phyloP scores from a whole-genome alignment of 176 grass and related monocot species.

The Cocos nucifera region DNA sequence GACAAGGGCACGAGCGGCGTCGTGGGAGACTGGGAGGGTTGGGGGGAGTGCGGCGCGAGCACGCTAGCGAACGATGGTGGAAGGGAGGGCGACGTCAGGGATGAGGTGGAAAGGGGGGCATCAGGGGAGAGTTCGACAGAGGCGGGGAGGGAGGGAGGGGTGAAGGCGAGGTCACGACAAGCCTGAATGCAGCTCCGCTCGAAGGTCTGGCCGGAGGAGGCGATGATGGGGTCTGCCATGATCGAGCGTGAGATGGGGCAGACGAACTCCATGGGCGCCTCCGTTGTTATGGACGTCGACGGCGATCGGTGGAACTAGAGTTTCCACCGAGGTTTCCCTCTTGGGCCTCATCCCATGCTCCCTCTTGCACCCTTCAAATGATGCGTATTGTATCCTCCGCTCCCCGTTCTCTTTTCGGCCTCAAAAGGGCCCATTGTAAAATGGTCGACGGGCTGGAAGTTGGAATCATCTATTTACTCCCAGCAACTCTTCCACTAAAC shows the following conservation, averaged over 20 bases:
- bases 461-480: no score
- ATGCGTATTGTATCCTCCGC: no score
- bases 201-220: conserved; percentile 36
- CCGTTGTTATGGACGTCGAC: no score
- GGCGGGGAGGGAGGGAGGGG: conserved; percentile 21
- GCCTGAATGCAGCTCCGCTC: conserved; percentile 41
- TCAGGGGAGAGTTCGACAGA: conserved; percentile 2
- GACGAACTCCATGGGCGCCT: conserved; percentile 23
- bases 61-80: conserved; percentile 33
- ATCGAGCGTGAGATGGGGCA: conserved; percentile 34
- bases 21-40: conserved; percentile 15
- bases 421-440: no score
- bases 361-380: no score
- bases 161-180: conserved; percentile 26
- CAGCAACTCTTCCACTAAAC: no score
- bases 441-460: no score
- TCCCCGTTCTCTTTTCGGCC: no score
- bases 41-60: conserved; percentile 16
- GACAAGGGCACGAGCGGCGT: conserved; percentile 19
- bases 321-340: no score
- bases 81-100: conserved; percentile 29
- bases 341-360: no score
- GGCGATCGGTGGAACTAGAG: no score
- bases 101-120: conserved; percentile 17
- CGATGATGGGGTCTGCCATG: conserved; percentile 47